A percentile compares a stretch with the other conserved stretches of the same genome.
Evolutionary conservation across 2,329 filamentous ascomycete genomes (phyloP).

Genomic region (Myriangium duriaei): DNA sequence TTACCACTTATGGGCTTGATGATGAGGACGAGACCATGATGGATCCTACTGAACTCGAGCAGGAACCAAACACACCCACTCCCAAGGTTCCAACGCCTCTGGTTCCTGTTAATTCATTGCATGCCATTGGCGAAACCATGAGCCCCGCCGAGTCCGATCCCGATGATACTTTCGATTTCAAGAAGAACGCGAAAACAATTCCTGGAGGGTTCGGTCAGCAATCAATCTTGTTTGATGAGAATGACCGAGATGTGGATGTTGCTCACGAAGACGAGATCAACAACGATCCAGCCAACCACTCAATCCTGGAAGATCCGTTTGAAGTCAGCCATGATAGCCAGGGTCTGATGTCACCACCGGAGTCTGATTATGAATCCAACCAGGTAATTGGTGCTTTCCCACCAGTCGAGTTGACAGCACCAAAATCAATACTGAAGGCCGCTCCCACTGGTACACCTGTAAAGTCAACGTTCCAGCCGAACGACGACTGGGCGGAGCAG

Average conservation of each 20-base stretch:
- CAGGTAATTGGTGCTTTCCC: constrained; percentile 69
- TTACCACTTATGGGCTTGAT: constrained; percentile 85
- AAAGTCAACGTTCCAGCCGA: constrained; percentile 43
- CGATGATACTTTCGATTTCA: constrained; percentile 46
- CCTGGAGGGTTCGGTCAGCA: constrained; percentile 72
- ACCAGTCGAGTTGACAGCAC: constrained; percentile 54
- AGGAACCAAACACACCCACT: constrained; percentile 11
- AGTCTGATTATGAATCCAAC: constrained; percentile 64
- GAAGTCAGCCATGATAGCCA: constrained; percentile 6
- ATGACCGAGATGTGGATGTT: constrained; percentile 32
- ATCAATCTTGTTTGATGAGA: constrained; percentile 41
- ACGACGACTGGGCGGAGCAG: constrained; percentile 87
- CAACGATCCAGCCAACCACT: constrained; percentile 12
- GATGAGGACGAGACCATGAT: constrained; percentile 44
- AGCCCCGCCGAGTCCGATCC: constrained; percentile 32
- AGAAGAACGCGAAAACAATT: constrained; percentile 41
- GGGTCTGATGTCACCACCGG: constrained; percentile 5
- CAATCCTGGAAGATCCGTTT: constrained; percentile 12
- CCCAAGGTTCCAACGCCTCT: constrained; percentile 11
- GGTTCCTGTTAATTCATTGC: not conserved
- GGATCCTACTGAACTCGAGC: constrained; percentile 12
- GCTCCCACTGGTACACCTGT: constrained; percentile 37
- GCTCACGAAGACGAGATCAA: constrained; percentile 45
- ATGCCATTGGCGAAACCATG: constrained; percentile 13
- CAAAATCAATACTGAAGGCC: constrained; percentile 38